phyloP scores from a whole-genome alignment of 495 filamentous ascomycete species.

The Penicillium paradoxum region DNA sequence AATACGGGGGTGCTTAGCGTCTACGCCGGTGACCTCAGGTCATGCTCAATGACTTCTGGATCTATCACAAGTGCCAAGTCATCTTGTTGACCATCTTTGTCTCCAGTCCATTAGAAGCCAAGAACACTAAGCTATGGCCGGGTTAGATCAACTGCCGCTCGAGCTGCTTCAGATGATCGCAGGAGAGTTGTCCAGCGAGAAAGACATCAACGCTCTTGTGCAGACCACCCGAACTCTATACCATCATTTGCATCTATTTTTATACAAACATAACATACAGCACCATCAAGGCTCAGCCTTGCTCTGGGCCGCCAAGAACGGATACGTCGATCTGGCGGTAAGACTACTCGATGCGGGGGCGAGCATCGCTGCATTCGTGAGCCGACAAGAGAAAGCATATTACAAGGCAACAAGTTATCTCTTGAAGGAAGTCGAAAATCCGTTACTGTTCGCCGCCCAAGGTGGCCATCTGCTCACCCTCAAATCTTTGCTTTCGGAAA shows the following conservation, averaged over 20 bases:
- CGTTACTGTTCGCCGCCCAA: not conserved
- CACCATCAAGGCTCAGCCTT: not conserved
- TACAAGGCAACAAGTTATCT: not conserved
- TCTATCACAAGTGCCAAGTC: too few species aligned
- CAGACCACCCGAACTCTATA: not conserved
- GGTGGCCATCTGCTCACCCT: not conserved
- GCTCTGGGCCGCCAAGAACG: not conserved
- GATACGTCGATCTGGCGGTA: not conserved
- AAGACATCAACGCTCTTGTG: not conserved
- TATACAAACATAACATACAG: not conserved
- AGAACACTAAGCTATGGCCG: not conserved
- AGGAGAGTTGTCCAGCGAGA: not conserved
- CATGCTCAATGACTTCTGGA: too few species aligned
- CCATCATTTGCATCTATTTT: not conserved
- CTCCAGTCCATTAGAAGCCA: not conserved
- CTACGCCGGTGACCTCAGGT: too few species aligned
- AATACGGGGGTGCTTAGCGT: too few species aligned
- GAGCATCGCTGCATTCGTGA: not conserved
- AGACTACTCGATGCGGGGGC: not conserved
- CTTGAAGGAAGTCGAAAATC: not conserved
- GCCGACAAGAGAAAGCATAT: not conserved
- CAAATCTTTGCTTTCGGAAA: not conserved
- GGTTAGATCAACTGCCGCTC: not conserved
- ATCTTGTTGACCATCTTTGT: not conserved
- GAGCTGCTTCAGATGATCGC: not conserved